Evolutionary conservation across 1,284 basidiomycete genomes (phyloP), one percentile per base, ranked within the genome.

Genomic region (Apiotrichum siamense): DNA sequence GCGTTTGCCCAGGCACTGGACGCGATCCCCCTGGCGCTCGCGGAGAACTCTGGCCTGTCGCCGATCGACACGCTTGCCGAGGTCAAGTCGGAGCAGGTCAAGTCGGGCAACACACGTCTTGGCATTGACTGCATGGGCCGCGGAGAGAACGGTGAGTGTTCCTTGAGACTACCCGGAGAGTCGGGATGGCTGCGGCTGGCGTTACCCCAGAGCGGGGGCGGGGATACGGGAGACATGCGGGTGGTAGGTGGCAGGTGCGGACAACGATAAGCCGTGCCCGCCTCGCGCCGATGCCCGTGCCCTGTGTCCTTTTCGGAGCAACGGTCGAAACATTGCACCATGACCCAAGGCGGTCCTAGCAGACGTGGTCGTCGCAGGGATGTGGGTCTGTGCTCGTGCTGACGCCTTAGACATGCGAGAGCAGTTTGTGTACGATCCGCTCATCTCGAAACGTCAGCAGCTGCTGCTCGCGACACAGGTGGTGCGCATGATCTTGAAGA

Each of bases 361-460:
- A 46, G 29, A 31, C 29, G 17, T 41, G 41, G 41, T 43, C 41
- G n/a, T n/a, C n/a, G n/a, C n/a, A n/a, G n/a, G n/a, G n/a, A n/a
- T 32, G 41, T 43, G 41, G 20, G 32, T 7, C 9, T 18, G 33
- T 35, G 33, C 29, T 31, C 29, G 15, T 39, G 33, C 31, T 23
- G 17, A 31, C 27, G 27, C 36, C 41, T 42, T 59, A 94, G 93
- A 98, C 67, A 98, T 98, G 94, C 94, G 88, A 79, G 81, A 87
- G 68, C 94, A 97, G 73, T 90, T 89, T 63, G 94, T 98, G 23
- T 94, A 94, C 67, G 94, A 98, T 70, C 93, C 94, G 26, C 79
- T 97, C 55, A 94, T 98, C 69, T 92, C 89, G 39, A 98, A 98
- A 78, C 81, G 94, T 65, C 93, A 97, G 73, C 96, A 98, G 70